Base-by-base conservation (phyloP, 176 grass and related monocot genomes). In the Ampelocalamus luodianensis region DNA sequence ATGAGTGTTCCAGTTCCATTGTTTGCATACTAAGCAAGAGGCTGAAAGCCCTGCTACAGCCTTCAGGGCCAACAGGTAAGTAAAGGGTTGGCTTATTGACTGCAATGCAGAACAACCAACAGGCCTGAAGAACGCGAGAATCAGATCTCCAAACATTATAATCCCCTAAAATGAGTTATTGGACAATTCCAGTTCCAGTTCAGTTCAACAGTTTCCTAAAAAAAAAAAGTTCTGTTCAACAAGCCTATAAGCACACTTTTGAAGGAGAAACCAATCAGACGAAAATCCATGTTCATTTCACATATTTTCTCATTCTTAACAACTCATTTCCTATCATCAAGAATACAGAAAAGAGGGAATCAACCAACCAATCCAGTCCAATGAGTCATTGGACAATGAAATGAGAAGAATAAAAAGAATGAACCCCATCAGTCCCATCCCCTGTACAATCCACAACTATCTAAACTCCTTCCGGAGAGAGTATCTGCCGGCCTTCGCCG, bases 401-500 rank as follows among this genome's bases (percentile, higher is more conserved):
- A 63, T 36, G 3, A 56, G n/a, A 54, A 81, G 40, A 74, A 48
- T 48, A 43, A 60, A 61, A 58, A 37, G 22, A 63, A 44, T 26
- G 34, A 14, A 63, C 43, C 10, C 38, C 9, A 45, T n/a, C 15
- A 14, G 42, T 44, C 15, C 76, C 23, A 56, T 32, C 38, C 10
- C 6, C 20, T 75, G 49, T 81, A 80, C 63, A 82, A 39, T 14
- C 17, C 17, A 4, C 34, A 18, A 9, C 88, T 90, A 90, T 76
- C 83, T 77, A 42, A 86, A 86, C 54, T 34, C 83, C 78, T 77
- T 89, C 27, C 71, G 62, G 63, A 89, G 88, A 16, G 77, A 89
- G 88, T 54, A 71, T 54, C 71, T 82, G 16, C 32, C 42, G 1
- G 23, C 63, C 63, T 24, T 65, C 42, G 16, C 46, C 0, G 3